Base-by-base conservation (phyloP, 768 basidiomycete species). In the Naganishia kalamii region DNA sequence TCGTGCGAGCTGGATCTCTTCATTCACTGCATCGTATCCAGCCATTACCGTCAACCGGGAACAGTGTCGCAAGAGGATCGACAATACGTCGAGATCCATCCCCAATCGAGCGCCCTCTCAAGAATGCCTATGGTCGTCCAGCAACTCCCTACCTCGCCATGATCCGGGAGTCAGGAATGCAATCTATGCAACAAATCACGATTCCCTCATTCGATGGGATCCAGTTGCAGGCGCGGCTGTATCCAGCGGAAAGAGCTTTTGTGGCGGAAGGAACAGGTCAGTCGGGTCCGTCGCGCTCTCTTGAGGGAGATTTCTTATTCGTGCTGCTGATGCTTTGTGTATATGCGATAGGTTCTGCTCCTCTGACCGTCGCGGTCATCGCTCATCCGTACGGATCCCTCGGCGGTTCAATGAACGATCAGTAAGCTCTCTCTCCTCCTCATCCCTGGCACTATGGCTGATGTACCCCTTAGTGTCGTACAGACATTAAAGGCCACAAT, bases 321-420 rank as follows among this genome's bases (percentile, higher is more conserved):
- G 48, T 25, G 4, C 8, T 19, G 23, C 48, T 27, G 48, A 23
- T 10, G 23, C n/a, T 7, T 21, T 47, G n/a, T 23, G 17, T 47
- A 21, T 21, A 21, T 32, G 19, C 12, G 29, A 32, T n/a, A 52
- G 51, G n/a, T 35, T n/a, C 33, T 13, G 54, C 13, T 8, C 12
- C 13, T 2, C 4, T 11, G 23, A 19, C 21, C 4, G 37, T 41
- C 37, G 66, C 66, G 7, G 32, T 68, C 17, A 60, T 68, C 6
- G 62, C 66, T 27, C 66, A 68, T 68, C 66, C 66, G 17, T 68
- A 50, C 23, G 50, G 50, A 32, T 47, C 29, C 29, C 48, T 68
- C 11, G 66, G 66, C 8, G 66, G 66, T 3, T 52, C 43, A 25
- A 59, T 68, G 62, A 21, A 63, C 35, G 66, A 68, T 44, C 66